Conservation (phyloP, 768 basidiomycete genomes). For the Lactifluus volemus region DNA sequence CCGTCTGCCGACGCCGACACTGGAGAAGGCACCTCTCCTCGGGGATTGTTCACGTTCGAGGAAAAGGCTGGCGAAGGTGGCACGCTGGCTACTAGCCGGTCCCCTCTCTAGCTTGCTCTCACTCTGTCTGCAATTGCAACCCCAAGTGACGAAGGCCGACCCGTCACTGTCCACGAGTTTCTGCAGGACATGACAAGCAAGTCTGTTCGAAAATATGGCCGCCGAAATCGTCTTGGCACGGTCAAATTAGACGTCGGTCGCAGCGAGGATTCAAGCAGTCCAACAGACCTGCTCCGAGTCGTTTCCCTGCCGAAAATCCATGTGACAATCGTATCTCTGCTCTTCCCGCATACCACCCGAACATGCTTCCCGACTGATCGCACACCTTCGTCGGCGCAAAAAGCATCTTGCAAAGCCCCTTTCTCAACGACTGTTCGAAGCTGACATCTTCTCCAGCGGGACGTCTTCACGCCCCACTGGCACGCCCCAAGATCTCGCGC, state of each 20-base stretch:
- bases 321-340: neutral
- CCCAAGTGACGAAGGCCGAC: neutral
- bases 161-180: slow-evolving; percentile 7
- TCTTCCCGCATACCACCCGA: neutral
- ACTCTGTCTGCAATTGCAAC: neutral
- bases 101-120: neutral
- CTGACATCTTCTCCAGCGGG: slow-evolving; percentile 18
- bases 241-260: neutral
- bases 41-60: neutral
- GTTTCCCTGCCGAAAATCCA: neutral
- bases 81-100: neutral
- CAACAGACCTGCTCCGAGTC: neutral
- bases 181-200: neutral
- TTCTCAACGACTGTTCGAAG: slow-evolving; percentile 17
- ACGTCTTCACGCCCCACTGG: neutral
- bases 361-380: neutral
- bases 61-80: neutral
- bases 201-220: slow-evolving; percentile 3
- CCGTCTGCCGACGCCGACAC: neutral
- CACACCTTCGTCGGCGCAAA: slow-evolving; percentile 4
- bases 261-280: neutral
- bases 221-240: neutral
- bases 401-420: slow-evolving; percentile 11
- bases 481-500: neutral
- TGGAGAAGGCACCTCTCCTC: neutral